These are phyloP conservation scores for Aegilops umbellulata DNA, from an alignment of 176 grass and related monocot genomes.

Conservation along the genomic window DNA sequence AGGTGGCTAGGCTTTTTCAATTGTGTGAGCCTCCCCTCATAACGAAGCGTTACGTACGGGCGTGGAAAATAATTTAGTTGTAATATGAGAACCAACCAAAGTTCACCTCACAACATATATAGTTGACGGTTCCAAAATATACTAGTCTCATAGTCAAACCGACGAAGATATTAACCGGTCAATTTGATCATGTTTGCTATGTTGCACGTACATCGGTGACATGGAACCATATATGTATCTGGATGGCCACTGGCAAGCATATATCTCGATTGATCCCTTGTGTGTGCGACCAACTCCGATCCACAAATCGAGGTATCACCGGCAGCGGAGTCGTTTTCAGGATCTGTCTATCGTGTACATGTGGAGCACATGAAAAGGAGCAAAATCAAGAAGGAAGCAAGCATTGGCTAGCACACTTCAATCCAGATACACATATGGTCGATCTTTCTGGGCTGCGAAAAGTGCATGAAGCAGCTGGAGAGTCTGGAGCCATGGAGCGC, in stretches of 20 bases:
- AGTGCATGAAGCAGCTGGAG: background rate
- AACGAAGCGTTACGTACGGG: too few species aligned
- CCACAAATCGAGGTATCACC: background rate
- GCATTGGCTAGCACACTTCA: background rate
- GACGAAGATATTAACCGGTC: too few species aligned
- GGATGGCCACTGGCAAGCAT: background rate
- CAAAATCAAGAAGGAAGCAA: background rate
- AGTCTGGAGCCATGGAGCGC: background rate
- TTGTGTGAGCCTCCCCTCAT: too few species aligned
- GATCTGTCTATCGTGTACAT: background rate
- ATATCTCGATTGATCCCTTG: background rate
- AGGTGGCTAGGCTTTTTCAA: too few species aligned
- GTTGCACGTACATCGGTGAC: too few species aligned
- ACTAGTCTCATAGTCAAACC: too few species aligned
- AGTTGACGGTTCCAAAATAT: too few species aligned
- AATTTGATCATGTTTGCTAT: too few species aligned
- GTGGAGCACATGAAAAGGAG: constrained; percentile 9
- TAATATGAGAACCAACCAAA: too few species aligned
- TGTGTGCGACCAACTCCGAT: background rate
- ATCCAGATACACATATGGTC: background rate
- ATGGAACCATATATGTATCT: background rate
- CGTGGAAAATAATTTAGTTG: too few species aligned
- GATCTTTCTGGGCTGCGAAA: background rate
- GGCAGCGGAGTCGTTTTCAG: background rate
- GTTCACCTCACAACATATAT: too few species aligned